These are phyloP conservation scores for Paecilomyces sp. DNA, from an alignment of 2,329 filamentous ascomycete genomes.

Conservation along the genomic window DNA sequence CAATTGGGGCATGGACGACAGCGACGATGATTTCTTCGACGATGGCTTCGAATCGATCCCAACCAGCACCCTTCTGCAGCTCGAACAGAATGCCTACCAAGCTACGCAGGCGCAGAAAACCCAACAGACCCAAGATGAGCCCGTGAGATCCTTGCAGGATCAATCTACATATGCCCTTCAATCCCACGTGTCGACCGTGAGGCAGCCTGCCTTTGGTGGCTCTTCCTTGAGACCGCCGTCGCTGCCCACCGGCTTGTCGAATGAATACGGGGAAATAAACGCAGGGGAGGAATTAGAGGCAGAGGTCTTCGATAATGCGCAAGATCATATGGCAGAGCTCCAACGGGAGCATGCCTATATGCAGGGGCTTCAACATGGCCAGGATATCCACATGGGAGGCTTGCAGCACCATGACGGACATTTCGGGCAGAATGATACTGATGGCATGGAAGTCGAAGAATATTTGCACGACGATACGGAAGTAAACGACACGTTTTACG, in stretches of 20 bases:
- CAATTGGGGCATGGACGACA: slow-evolving; percentile 37
- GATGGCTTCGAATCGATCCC: slow-evolving; percentile 40
- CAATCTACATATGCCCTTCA: neutral
- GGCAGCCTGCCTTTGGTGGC: neutral
- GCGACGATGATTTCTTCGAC: slow-evolving; percentile 42
- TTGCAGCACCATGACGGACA: neutral
- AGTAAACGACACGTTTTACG: slow-evolving; percentile 1
- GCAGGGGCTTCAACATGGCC: neutral
- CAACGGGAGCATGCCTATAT: neutral
- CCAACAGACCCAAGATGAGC: slow-evolving; percentile 7
- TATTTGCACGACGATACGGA: neutral
- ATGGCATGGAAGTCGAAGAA: slow-evolving; percentile 10
- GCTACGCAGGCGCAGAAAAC: slow-evolving; percentile 33
- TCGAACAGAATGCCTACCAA: slow-evolving; percentile 39
- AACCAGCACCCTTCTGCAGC: slow-evolving; percentile 33
- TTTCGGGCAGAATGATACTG: neutral
- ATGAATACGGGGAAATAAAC: slow-evolving; percentile 36
- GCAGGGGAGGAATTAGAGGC: slow-evolving; percentile 35
- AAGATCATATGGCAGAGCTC: slow-evolving; percentile 2
- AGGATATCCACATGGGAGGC: neutral
- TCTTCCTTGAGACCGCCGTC: neutral
- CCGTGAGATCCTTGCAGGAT: neutral
- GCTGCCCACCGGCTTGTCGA: slow-evolving; percentile 18
- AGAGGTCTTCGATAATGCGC: slow-evolving; percentile 33
- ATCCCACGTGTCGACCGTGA: slow-evolving; percentile 2